These are phyloP conservation scores for Panus rudis DNA, from an alignment of 768 basidiomycete genomes.

Conservation along the genomic window DNA sequence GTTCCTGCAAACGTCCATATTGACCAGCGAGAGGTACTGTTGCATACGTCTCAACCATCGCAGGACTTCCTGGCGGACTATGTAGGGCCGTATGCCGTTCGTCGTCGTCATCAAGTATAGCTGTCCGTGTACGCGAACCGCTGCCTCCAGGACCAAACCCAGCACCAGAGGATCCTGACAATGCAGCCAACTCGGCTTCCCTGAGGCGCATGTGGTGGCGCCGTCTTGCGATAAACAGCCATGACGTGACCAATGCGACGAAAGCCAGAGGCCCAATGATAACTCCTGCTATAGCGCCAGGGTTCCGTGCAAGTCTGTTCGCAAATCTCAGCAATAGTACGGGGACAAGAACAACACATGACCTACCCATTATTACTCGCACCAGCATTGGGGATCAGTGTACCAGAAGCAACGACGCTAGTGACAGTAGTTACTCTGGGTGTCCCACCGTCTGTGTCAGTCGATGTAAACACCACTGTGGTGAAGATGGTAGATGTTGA, in stretches of 20 bases:
- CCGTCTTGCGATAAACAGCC: slow-evolving; percentile 14
- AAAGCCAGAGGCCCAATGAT: slow-evolving; percentile 17
- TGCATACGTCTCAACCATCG: not conserved
- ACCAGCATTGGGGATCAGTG: slow-evolving; percentile 14
- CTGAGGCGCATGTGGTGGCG: slow-evolving; percentile 14
- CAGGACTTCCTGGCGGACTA: not conserved
- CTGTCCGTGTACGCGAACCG: not conserved
- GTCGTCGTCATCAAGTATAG: slow-evolving; percentile 5
- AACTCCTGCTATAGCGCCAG: slow-evolving; percentile 19
- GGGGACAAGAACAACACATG: not conserved
- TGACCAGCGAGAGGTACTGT: not conserved
- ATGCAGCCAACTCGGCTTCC: slow-evolving; percentile 14
- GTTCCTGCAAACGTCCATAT: not conserved
- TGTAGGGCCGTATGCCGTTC: no score
- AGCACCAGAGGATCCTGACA: not conserved
- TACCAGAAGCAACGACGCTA: slow-evolving; percentile 15
- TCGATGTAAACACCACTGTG: slow-evolving; percentile 2
- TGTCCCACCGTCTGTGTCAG: slow-evolving; percentile 3
- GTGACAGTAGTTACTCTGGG: slow-evolving; percentile 10
- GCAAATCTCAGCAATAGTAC: not conserved
- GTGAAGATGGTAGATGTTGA: slow-evolving; percentile 9
- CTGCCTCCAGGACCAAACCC: not conserved
- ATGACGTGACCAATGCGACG: slow-evolving; percentile 11
- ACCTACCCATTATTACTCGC: slow-evolving; percentile 12
- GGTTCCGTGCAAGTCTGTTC: slow-evolving; percentile 16